These are phyloP conservation scores for Metschnikowia anglica DNA, from an alignment of 805 yeast species.

Conservation along the genomic window DNA sequence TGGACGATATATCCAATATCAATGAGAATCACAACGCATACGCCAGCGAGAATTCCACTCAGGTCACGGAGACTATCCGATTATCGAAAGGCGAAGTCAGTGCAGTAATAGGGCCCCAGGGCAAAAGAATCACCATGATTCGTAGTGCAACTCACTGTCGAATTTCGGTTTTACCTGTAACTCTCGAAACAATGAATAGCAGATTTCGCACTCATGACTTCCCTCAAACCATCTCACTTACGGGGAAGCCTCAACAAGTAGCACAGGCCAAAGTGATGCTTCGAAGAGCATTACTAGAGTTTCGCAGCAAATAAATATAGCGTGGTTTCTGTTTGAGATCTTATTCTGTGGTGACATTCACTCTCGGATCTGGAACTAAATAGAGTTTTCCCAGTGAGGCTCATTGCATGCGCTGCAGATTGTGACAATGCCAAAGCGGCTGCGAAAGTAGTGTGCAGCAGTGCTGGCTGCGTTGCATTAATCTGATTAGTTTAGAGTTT, in stretches of 20 bases:
- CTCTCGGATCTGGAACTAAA: background rate
- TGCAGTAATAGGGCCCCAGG: constrained; percentile 16
- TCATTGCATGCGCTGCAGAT: constrained; percentile 11
- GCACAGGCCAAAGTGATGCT: constrained; percentile 15
- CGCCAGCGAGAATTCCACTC: constrained; percentile 3
- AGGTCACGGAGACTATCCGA: constrained; percentile 14
- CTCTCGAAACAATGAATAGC: constrained; percentile 13
- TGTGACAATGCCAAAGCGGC: constrained; percentile 2
- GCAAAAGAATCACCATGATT: constrained; percentile 11
- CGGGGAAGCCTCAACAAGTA: constrained; percentile 16
- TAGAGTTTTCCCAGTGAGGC: background rate
- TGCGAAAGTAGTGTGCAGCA: constrained; percentile 9
- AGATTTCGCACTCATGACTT: constrained; percentile 11
- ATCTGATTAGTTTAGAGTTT: background rate
- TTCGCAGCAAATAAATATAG: constrained; percentile 3
- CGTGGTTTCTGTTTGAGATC: background rate
- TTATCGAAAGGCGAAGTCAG: constrained; percentile 16
- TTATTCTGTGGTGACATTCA: background rate
- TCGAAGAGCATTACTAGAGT: constrained; percentile 14
- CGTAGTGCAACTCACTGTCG: constrained; percentile 14
- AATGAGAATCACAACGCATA: constrained; percentile 3
- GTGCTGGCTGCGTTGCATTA: background rate
- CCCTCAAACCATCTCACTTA: constrained; percentile 16
- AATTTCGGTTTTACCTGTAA: constrained; percentile 16
- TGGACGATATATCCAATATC: background rate